These are phyloP conservation scores for Epichloe uncinata DNA, from an alignment of 2,329 filamentous ascomycete species.

Conservation along the genomic window DNA sequence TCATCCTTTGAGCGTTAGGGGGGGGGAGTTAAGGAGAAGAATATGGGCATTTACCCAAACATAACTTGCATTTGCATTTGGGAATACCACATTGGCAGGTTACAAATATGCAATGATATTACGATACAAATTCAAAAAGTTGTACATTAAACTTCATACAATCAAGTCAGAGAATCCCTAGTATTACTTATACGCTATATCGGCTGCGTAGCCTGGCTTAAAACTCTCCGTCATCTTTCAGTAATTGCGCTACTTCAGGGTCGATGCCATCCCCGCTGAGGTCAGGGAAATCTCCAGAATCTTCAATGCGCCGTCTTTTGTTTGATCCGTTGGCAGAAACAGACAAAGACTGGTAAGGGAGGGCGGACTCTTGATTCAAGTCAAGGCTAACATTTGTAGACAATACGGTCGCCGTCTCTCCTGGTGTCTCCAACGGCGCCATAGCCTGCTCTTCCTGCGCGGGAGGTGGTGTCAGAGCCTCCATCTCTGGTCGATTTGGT, in stretches of 20 bases:
- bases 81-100: too few relatives aligned
- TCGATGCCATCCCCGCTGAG: constrained; percentile 45
- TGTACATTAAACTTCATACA: background rate
- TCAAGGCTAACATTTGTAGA: constrained; percentile 22
- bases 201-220: constrained; percentile 6
- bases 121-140: background rate
- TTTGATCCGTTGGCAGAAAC: constrained; percentile 39
- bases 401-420: constrained; percentile 6
- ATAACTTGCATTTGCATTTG: too few relatives aligned
- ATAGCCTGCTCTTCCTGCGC: constrained; percentile 28
- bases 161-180: too few relatives aligned
- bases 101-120: too few relatives aligned
- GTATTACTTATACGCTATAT: background rate
- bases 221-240: constrained; percentile 25
- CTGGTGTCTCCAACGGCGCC: constrained; percentile 8
- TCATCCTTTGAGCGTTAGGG: too few relatives aligned
- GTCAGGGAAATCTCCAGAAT: constrained; percentile 38
- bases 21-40: too few relatives aligned
- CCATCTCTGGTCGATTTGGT: constrained; percentile 64
- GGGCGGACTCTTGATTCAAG: constrained; percentile 25
- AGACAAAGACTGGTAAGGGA: constrained; percentile 35
- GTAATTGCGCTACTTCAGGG: constrained; percentile 41
- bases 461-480: constrained; percentile 73
- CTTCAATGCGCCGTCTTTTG: constrained; percentile 41
- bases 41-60: too few relatives aligned